Percentiles rank a stretch among this genome's conserved stretches.
phyloP scores from a whole-genome alignment of 768 basidiomycete species.

The Phallus indusiatus region DNA sequence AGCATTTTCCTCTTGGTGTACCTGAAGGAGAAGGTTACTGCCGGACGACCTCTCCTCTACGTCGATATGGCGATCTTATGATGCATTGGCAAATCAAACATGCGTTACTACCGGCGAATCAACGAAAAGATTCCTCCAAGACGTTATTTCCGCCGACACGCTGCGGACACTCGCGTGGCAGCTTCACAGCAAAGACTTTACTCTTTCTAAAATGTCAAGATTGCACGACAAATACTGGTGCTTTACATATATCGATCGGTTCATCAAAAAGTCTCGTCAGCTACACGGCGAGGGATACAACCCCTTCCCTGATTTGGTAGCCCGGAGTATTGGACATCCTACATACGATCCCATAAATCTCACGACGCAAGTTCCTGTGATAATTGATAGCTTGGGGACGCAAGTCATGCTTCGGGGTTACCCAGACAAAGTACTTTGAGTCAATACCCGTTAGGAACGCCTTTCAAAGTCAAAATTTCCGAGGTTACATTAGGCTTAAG shows the following conservation, averaged over 20 bases:
- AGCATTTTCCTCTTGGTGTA: constrained; percentile 65
- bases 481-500: constrained; percentile 21
- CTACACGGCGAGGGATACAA: constrained; percentile 7
- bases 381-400: constrained; percentile 14
- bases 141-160: constrained; percentile 37
- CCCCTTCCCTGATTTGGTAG: constrained; percentile 16
- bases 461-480: constrained; percentile 19
- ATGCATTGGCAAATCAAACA: constrained; percentile 92
- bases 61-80: constrained; percentile 75
- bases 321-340: constrained; percentile 7
- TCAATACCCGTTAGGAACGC: neutral
- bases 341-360: constrained; percentile 14
- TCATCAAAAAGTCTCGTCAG: constrained; percentile 19
- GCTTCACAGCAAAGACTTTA: constrained; percentile 28
- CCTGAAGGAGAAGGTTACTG: constrained; percentile 69
- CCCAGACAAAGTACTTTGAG: constrained; percentile 13
- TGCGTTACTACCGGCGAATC: constrained; percentile 32
- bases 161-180: constrained; percentile 34
- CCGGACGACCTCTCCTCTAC: constrained; percentile 77
- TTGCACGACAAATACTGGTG: constrained; percentile 32
- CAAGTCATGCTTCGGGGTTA: constrained; percentile 13
- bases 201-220: constrained; percentile 21
- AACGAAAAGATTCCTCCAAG: constrained; percentile 20
- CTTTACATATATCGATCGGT: constrained; percentile 29
- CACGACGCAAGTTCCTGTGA: constrained; percentile 20